phyloP scores from a whole-genome alignment of 208 protist genomes.

The Leishmania tropica region DNA sequence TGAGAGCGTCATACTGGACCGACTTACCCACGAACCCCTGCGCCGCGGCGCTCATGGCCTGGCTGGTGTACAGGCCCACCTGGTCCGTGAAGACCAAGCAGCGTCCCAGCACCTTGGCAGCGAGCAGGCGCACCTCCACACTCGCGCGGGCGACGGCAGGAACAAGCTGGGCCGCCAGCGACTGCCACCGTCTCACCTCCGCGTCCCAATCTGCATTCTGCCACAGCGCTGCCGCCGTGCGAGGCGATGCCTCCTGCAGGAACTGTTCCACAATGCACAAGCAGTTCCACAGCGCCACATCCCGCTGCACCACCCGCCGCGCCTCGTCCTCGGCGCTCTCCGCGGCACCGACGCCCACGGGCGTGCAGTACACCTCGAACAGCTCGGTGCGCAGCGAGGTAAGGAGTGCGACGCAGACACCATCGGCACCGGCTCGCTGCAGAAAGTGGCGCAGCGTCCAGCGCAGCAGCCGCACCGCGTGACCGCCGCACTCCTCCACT shows the following conservation, averaged over 20 bases:
- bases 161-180: slow-evolving; percentile 11
- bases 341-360: not conserved
- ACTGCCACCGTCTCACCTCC: slow-evolving; percentile 26
- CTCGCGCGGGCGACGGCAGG: not conserved
- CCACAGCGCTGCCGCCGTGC: slow-evolving; percentile 19
- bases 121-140: slow-evolving; percentile 43
- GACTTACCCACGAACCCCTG: slow-evolving; percentile 11
- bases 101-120: slow-evolving; percentile 34
- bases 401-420: slow-evolving; percentile 25
- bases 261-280: slow-evolving; percentile 22
- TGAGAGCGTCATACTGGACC: slow-evolving; percentile 15
- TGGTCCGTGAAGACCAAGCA: slow-evolving; percentile 20
- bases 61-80: slow-evolving; percentile 42
- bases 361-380: slow-evolving; percentile 11
- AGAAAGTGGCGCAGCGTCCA: slow-evolving; percentile 35
- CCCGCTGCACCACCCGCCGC: slow-evolving; percentile 5
- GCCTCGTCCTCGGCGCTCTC: slow-evolving; percentile 17
- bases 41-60: slow-evolving; percentile 16
- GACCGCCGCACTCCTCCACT: slow-evolving; percentile 29
- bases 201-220: slow-evolving; percentile 16
- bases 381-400: slow-evolving; percentile 25
- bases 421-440: slow-evolving; percentile 6
- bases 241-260: slow-evolving; percentile 20
- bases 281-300: slow-evolving; percentile 29
- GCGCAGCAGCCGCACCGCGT: slow-evolving; percentile 29